Base-by-base conservation (phyloP, 768 basidiomycete genomes). In the Rickenella mellea region DNA sequence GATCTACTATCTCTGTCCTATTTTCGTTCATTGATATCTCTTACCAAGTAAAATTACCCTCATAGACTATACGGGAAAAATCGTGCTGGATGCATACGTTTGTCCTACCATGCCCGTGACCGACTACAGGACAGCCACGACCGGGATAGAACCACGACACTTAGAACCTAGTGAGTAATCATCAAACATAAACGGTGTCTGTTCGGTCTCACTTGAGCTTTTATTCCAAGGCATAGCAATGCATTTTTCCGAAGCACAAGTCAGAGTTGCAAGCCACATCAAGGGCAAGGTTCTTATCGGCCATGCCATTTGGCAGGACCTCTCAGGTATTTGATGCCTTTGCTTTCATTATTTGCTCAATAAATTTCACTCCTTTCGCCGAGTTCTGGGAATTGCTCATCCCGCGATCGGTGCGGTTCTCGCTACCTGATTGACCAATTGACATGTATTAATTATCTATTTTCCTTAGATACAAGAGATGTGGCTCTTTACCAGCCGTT, bases 401-500 rank as follows among this genome's bases (percentile, higher is more conserved):
- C 73, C 80, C 26, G 84, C 85, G 12, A 79, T 82, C 6, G 37
- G 36, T 29, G 40, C 42, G n/a, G 19, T 36, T 3, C 33, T 19
- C 9, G 33, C 33, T 3, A 36, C 24, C 33, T 36, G 19, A 36
- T 36, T 15, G 2, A 17, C 15, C 15, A 17, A 36, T 17, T n/a
- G n/a, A n/a, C n/a, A n/a, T n/a, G n/a, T n/a, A n/a, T n/a, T n/a
- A n/a, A n/a, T n/a, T n/a, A n/a, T n/a, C n/a, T n/a, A n/a, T n/a
- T 11, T 9, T 12, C 10, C 24, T 6, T 36, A 26, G 67, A 70
- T 38, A 89, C 87, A 10, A 74, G 87, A 39, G 87, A 90, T 55
- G 83, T 87, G 41, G 86, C 78, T 3, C 62, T 90, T 25, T 90
- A 86, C 59, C 73, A 83, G 65, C 86, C 86, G 0, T 89, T 88